Conservation (phyloP, 2,329 filamentous ascomycete species). For the Hysterium pulicare region DNA sequence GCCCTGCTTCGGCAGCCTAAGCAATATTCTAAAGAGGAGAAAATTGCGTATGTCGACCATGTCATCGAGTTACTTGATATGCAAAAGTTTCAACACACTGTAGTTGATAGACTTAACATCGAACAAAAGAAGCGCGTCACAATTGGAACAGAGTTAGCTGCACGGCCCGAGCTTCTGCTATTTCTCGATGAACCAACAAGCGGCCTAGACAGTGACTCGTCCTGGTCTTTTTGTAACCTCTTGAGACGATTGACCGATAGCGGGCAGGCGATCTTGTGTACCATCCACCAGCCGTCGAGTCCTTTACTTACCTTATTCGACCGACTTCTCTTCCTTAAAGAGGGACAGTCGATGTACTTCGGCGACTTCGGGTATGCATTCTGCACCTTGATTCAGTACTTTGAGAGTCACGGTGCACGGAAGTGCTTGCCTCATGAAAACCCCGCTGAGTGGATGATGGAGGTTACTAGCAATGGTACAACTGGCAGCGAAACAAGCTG, state of each 20-base stretch:
- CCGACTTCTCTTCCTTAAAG: slow-evolving; percentile 60
- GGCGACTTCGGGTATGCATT: slow-evolving; percentile 47
- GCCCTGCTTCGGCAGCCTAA: slow-evolving; percentile 27
- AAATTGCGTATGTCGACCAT: slow-evolving; percentile 24
- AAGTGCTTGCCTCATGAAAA: neutral
- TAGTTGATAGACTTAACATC: slow-evolving; percentile 17
- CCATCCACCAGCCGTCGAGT: slow-evolving; percentile 59
- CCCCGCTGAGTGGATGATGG: slow-evolving; percentile 1
- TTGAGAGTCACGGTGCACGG: neutral
- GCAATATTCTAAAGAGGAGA: slow-evolving; percentile 18
- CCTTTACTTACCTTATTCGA: slow-evolving; percentile 58
- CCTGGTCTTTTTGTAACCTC: slow-evolving; percentile 12
- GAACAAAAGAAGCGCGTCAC: slow-evolving; percentile 6
- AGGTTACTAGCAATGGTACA: neutral
- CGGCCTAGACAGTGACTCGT: slow-evolving; percentile 56
- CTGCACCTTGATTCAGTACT: neutral
- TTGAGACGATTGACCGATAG: slow-evolving; percentile 44
- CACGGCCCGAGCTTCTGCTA: slow-evolving; percentile 27
- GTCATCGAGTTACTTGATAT: slow-evolving; percentile 26
- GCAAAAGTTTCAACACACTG: slow-evolving; percentile 22
- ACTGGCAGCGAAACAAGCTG: neutral
- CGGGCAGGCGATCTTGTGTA: slow-evolving; percentile 59
- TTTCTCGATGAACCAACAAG: slow-evolving; percentile 64
- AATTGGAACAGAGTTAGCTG: slow-evolving; percentile 8
- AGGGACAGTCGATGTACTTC: slow-evolving; percentile 72